Conservation (phyloP, 768 basidiomycete species). For the Suillus lakei region DNA sequence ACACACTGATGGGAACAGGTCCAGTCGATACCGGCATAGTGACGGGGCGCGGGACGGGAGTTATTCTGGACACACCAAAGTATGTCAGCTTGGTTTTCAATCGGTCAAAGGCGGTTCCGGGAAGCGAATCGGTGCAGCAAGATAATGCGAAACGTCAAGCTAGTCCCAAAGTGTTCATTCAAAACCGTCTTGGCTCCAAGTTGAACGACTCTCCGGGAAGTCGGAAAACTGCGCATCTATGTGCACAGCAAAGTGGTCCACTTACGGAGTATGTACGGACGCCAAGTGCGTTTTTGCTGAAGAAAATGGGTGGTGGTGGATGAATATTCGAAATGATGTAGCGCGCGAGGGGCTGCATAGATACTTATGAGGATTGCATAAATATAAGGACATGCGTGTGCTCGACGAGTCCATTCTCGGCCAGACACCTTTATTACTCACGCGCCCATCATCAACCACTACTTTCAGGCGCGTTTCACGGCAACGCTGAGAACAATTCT, state of each 20-base stretch:
- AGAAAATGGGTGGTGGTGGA: conserved; percentile 5
- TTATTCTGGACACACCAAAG: conserved; percentile 16
- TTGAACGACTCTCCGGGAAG: conserved; percentile 4
- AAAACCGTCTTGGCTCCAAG: conserved; percentile 2
- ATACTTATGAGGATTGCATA: background rate
- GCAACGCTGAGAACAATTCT: conserved; percentile 15
- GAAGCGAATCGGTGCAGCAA: conserved; percentile 5
- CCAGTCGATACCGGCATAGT: conserved; percentile 10
- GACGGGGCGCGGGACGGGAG: conserved; percentile 14
- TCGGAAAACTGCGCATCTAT: background rate
- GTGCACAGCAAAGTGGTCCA: background rate
- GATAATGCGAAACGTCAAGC: conserved; percentile 1
- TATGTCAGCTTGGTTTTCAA: conserved; percentile 10
- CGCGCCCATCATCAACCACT: conserved; percentile 15
- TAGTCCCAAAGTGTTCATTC: conserved; percentile 1
- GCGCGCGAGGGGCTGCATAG: conserved; percentile 16
- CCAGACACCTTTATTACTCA: background rate
- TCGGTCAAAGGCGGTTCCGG: background rate
- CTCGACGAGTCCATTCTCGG: background rate
- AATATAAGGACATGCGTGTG: conserved; percentile 5
- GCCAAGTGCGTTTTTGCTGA: conserved; percentile 18
- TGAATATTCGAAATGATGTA: conserved; percentile 7
- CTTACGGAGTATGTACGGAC: conserved; percentile 23
- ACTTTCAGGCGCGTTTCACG: conserved; percentile 11
- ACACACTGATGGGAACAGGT: conserved; percentile 16